These are phyloP conservation scores for Anthoceros angustus DNA, from an alignment of 225 moss, liverwort and hornwort species.

Conservation along the genomic window DNA sequence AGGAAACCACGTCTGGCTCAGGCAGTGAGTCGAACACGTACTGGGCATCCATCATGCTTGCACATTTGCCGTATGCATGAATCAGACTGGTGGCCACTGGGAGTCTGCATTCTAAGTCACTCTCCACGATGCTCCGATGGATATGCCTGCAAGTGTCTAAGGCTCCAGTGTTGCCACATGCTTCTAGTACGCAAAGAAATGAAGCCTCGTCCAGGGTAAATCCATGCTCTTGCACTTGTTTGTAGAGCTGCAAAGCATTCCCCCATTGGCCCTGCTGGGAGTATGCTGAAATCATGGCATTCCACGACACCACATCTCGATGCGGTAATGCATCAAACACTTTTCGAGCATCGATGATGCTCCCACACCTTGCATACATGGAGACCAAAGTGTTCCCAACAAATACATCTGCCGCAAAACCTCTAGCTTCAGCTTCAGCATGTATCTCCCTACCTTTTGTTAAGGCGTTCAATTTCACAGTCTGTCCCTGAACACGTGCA, in stretches of 20 bases:
- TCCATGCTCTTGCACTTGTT: not conserved
- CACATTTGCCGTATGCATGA: not conserved
- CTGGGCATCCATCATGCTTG: constrained; percentile 3
- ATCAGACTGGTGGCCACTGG: not conserved
- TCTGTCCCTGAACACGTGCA: not conserved
- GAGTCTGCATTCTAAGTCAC: not conserved
- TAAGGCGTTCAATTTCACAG: not conserved
- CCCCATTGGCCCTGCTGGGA: not conserved
- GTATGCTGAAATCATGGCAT: not conserved
- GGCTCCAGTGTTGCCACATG: not conserved
- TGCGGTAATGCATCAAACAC: not conserved
- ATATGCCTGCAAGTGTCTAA: not conserved
- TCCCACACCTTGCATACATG: not conserved
- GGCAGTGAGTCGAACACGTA: not conserved
- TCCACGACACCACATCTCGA: not conserved
- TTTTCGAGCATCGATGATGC: not conserved
- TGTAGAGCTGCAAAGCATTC: not conserved
- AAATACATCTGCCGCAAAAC: not conserved
- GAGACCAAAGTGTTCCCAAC: not conserved
- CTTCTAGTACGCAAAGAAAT: not conserved
- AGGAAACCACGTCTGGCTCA: not conserved
- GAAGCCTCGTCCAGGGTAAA: not conserved
- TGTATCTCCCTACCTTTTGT: not conserved
- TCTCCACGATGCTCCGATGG: not conserved
- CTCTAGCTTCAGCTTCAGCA: not conserved